A percentile compares a stretch with the other conserved stretches of the same genome.
phyloP scores from a whole-genome alignment of 345 rosid genomes.

The Cardamine occulta region DNA sequence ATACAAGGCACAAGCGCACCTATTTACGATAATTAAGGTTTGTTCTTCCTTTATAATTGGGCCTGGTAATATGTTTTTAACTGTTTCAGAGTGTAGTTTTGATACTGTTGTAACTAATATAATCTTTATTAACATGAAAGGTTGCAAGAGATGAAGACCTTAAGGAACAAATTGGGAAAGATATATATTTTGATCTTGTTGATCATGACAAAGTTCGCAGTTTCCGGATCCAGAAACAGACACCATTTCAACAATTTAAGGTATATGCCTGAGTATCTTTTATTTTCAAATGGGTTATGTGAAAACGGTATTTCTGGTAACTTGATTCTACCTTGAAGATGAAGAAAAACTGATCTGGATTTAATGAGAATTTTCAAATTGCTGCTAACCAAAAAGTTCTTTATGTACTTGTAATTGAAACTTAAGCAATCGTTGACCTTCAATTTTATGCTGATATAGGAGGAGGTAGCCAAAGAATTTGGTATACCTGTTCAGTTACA shows the following conservation, averaged over 20 bases:
- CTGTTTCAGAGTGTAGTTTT: conserved; percentile 23
- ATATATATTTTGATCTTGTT: conserved; percentile 92
- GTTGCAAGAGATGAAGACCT: conserved; percentile 94
- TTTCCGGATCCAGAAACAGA: conserved; percentile 90
- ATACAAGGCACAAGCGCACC: conserved; percentile 93
- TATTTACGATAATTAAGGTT: conserved; percentile 88
- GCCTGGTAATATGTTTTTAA: not conserved
- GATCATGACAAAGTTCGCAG: conserved; percentile 93
- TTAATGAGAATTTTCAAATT: conserved; percentile 2
- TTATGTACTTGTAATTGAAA: conserved; percentile 9
- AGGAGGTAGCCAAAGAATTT: conserved; percentile 92
- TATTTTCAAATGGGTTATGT: conserved; percentile 4
- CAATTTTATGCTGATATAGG: conserved; percentile 52
- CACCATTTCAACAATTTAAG: conserved; percentile 76
- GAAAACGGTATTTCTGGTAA: conserved; percentile 3
- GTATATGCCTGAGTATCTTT: conserved; percentile 45
- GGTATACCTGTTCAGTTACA: conserved; percentile 82
- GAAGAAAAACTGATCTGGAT: conserved; percentile 11
- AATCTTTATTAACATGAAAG: conserved; percentile 45
- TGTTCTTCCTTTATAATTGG: conserved; percentile 5
- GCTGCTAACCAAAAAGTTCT: not conserved
- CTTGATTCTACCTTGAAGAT: conserved; percentile 13
- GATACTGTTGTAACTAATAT: conserved; percentile 20
- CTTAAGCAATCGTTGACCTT: conserved; percentile 16
- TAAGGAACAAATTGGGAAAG: conserved; percentile 83